Conservation (phyloP, 495 filamentous ascomycete genomes). For the Penicillium dipodomyicola region DNA sequence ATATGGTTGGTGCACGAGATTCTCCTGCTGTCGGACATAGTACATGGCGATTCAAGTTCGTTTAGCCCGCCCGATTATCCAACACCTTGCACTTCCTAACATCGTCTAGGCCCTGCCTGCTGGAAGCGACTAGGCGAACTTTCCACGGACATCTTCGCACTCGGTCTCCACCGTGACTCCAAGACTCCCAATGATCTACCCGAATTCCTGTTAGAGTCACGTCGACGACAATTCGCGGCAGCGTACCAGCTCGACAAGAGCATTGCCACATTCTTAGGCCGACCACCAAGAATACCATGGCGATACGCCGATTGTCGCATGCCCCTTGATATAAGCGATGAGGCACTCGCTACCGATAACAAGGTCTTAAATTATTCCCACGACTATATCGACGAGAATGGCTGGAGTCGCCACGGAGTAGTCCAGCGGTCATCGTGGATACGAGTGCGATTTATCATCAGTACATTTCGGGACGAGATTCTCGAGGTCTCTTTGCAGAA, state of each 20-base stretch:
- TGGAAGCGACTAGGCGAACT: conserved; percentile 36
- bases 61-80: not conserved
- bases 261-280: conserved; percentile 50
- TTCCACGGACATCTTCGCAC: conserved; percentile 43
- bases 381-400: conserved; percentile 40
- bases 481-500: conserved; percentile 51
- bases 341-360: conserved; percentile 40
- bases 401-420: conserved; percentile 50
- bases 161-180: conserved; percentile 54
- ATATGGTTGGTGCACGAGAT: conserved; percentile 36
- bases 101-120: conserved; percentile 20
- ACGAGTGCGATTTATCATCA: conserved; percentile 48
- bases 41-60: conserved; percentile 34
- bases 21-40: conserved; percentile 22
- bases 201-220: conserved; percentile 44
- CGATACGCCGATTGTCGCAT: conserved; percentile 51
- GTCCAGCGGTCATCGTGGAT: conserved; percentile 36
- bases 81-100: conserved; percentile 3
- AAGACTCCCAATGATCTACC: conserved; percentile 33
- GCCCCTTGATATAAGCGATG: conserved; percentile 54
- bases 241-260: conserved; percentile 51
- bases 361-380: conserved; percentile 32
- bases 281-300: conserved; percentile 51
- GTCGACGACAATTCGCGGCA: conserved; percentile 48
- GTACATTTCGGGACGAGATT: conserved; percentile 55